Evolutionary conservation across 2,329 filamentous ascomycete genomes (phyloP).

Genomic region (Trichoderma harzianum): DNA sequence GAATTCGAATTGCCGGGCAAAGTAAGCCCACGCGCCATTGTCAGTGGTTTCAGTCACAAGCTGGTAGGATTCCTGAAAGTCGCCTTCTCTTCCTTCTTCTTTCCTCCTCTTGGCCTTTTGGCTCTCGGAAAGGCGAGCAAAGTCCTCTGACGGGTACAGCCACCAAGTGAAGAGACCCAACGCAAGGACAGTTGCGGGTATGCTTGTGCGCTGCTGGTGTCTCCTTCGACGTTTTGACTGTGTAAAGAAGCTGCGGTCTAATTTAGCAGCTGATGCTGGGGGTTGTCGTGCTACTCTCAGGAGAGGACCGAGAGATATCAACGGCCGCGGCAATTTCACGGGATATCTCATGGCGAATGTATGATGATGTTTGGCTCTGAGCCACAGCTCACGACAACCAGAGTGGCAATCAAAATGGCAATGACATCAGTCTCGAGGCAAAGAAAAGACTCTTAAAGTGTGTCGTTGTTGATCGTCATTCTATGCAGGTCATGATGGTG

Average conservation of each 20-base stretch:
- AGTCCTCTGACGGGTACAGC: conserved; percentile 44
- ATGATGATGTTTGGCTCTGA: neutral
- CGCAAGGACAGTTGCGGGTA: conserved; percentile 34
- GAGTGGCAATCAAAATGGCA: neutral
- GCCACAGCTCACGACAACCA: neutral
- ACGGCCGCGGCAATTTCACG: conserved; percentile 12
- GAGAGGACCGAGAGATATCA: conserved; percentile 7
- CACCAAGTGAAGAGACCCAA: conserved; percentile 41
- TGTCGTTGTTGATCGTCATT: neutral
- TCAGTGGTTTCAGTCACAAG: conserved; percentile 23
- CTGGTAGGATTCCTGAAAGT: conserved; percentile 4
- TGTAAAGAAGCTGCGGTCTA: conserved; percentile 22
- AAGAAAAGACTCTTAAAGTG: neutral
- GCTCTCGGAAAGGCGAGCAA: conserved; percentile 34
- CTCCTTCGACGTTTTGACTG: conserved; percentile 22
- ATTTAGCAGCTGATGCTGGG: conserved; percentile 21
- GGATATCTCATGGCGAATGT: conserved; percentile 20
- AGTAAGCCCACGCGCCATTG: conserved; percentile 46
- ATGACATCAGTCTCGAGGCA: neutral
- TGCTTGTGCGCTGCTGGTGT: conserved; percentile 18
- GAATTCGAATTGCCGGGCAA: conserved; percentile 46
- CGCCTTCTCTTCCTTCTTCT: conserved; percentile 22
- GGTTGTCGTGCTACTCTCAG: conserved; percentile 9
- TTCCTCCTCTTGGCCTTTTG: neutral
- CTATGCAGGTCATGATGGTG: neutral